Conservation (phyloP, 2,329 filamentous ascomycete genomes). For the Fusarium verticillioides region DNA sequence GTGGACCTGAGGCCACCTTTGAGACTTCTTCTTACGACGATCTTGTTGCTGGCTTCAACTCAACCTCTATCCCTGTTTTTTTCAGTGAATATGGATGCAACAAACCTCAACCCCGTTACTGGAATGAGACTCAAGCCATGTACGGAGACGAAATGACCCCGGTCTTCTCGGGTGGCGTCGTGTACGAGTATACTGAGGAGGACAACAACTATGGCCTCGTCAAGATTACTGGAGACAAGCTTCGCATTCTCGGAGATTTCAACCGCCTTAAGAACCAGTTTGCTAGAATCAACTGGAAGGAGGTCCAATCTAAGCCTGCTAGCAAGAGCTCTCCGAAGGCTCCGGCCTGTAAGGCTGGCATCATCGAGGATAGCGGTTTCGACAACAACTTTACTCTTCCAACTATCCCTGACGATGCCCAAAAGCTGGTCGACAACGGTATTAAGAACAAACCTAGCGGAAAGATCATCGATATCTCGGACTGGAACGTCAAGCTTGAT, state of each 20-base stretch:
- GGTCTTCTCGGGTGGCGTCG: slow-evolving; percentile 78
- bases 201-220: slow-evolving; percentile 74
- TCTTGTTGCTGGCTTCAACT: slow-evolving; percentile 72
- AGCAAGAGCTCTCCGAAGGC: slow-evolving; percentile 61
- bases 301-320: slow-evolving; percentile 72
- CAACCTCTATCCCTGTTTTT: slow-evolving; percentile 78
- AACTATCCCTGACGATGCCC: slow-evolving; percentile 71
- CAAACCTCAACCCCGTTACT: slow-evolving; percentile 73
- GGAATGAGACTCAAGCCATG: slow-evolving; percentile 79
- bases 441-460: slow-evolving; percentile 72
- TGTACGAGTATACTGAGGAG: slow-evolving; percentile 85
- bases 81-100: slow-evolving; percentile 88
- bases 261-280: slow-evolving; percentile 81
- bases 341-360: slow-evolving; percentile 70
- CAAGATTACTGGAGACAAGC: slow-evolving; percentile 66
- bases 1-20: slow-evolving; percentile 69
- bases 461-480: slow-evolving; percentile 74
- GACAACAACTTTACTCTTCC: slow-evolving; percentile 84
- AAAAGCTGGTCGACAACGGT: slow-evolving; percentile 80
- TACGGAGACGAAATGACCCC: slow-evolving; percentile 77
- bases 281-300: slow-evolving; percentile 75
- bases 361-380: slow-evolving; percentile 78
- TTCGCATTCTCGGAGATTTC: slow-evolving; percentile 72
- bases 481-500: slow-evolving; percentile 65
- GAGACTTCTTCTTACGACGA: slow-evolving; percentile 70